Base-by-base conservation (phyloP, 257 asterid species). In the Anisodus acutangulus region DNA sequence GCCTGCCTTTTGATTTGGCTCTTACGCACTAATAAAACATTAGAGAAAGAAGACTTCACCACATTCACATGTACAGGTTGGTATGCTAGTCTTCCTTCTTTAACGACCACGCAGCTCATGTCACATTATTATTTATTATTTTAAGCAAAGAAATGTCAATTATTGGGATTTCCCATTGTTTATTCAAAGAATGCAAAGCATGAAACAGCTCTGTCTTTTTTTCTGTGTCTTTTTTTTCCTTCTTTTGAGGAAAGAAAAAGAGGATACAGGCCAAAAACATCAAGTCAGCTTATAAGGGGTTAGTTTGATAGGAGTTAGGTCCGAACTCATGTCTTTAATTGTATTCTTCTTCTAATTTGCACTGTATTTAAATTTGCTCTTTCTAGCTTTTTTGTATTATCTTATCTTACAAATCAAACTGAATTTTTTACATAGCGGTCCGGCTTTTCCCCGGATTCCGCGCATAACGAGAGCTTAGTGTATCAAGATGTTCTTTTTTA, bases 181-280 rank as follows among this genome's bases (percentile, higher is more conserved):
- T 76, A 49, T 43, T 51, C 81, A 76, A 76, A 22, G 81, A 49
- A 53, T 76, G 45, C 62, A 74, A 22, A 74, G 12, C 60, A 49
- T 74, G 81, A 12, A 74, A 45, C 39, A 51, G 3, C 45, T 22
- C 5, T 12, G 6, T 13, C 12, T 8, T 51, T 51, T 69, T 26
- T n/a, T n/a, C n/a, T n/a, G n/a, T n/a, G n/a, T n/a, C n/a, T n/a
- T n/a, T n/a, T n/a, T n/a, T 22, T 22, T 22, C 26, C 26, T 22
- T 22, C n/a, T 72, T 72, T 74, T 74, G 60, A 74, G 60, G 62
- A 74, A 6, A 74, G 81, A 74, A 45, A 74, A 74, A 74, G n/a
- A 74, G 12, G 12, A 22, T 19, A 22, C 26, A 22, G 26, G 45
- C 5, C 45, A 43, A 70, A 4, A 41, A 41, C 35, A 70, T 70